phyloP scores from a whole-genome alignment of 805 yeast genomes.

The Barnettozyma californica region DNA sequence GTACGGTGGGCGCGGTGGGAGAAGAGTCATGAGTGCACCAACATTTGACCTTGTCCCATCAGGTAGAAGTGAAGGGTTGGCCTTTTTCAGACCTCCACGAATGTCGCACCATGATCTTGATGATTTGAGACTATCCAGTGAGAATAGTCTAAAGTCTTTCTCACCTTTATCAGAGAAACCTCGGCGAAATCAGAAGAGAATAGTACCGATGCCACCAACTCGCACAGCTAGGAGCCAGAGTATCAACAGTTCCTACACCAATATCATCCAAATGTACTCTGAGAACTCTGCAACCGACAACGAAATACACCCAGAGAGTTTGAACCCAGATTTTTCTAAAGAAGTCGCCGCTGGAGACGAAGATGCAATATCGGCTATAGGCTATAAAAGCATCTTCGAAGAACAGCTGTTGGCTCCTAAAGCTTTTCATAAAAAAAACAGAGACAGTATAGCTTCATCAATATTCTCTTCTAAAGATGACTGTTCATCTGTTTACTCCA shows the following conservation, averaged over 20 bases:
- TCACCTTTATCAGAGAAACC: neutral
- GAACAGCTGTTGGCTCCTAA: neutral
- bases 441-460: neutral
- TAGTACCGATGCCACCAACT: neutral
- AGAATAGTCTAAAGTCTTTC: neutral
- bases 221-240: constrained; percentile 2
- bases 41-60: constrained; percentile 9
- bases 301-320: neutral
- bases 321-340: neutral
- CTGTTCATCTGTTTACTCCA: constrained; percentile 2
- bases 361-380: neutral
- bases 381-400: constrained; percentile 4
- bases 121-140: neutral
- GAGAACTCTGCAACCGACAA: neutral
- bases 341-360: neutral
- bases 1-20: constrained; percentile 1
- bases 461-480: neutral
- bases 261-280: constrained; percentile 6
- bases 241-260: constrained; percentile 5
- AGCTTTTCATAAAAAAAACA: neutral
- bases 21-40: constrained; percentile 13
- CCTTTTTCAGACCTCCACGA: constrained; percentile 6
- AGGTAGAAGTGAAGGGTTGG: neutral
- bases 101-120: constrained; percentile 1
- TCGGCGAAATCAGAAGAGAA: neutral